These are phyloP conservation scores for Clavispora phyllophila DNA, from an alignment of 805 yeast genomes.

Conservation along the genomic window DNA sequence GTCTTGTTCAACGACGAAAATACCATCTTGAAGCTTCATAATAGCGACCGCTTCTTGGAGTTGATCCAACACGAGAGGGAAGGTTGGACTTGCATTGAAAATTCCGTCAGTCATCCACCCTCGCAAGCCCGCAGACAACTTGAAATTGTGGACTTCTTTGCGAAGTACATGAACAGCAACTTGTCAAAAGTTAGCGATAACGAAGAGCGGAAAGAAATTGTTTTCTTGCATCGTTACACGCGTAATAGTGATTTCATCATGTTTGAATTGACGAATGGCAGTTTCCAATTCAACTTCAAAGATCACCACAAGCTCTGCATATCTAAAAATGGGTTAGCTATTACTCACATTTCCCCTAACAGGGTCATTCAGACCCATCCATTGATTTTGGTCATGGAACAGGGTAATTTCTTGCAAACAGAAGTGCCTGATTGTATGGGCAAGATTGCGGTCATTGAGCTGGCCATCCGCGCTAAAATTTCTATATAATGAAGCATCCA, in stretches of 20 bases:
- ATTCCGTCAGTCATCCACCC: slow-evolving; percentile 40
- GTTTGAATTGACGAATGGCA: slow-evolving; percentile 91
- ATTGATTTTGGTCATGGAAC: slow-evolving; percentile 38
- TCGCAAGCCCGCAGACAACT: slow-evolving; percentile 60
- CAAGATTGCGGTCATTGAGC: slow-evolving; percentile 48
- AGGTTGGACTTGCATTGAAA: slow-evolving; percentile 45
- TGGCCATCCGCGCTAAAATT: slow-evolving; percentile 43
- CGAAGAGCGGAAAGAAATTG: slow-evolving; percentile 57
- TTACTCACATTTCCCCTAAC: slow-evolving; percentile 78
- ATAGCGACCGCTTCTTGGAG: slow-evolving; percentile 62
- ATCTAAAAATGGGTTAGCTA: slow-evolving; percentile 66
- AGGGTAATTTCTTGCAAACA: slow-evolving; percentile 37
- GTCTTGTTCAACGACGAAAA: slow-evolving; percentile 83
- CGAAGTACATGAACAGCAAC: slow-evolving; percentile 87
- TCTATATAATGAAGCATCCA: background rate
- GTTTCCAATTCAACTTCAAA: slow-evolving; percentile 89
- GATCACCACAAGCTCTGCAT: slow-evolving; percentile 89
- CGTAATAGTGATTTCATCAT: slow-evolving; percentile 76
- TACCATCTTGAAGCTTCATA: slow-evolving; percentile 68
- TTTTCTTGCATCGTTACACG: slow-evolving; percentile 76
- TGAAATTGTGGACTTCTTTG: slow-evolving; percentile 82
- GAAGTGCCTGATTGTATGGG: slow-evolving; percentile 40
- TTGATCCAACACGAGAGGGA: slow-evolving; percentile 41
- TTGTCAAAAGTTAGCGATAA: slow-evolving; percentile 73
- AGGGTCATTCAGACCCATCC: slow-evolving; percentile 68